Conservation (phyloP, 345 rosid species). For the Murraya paniculata region DNA sequence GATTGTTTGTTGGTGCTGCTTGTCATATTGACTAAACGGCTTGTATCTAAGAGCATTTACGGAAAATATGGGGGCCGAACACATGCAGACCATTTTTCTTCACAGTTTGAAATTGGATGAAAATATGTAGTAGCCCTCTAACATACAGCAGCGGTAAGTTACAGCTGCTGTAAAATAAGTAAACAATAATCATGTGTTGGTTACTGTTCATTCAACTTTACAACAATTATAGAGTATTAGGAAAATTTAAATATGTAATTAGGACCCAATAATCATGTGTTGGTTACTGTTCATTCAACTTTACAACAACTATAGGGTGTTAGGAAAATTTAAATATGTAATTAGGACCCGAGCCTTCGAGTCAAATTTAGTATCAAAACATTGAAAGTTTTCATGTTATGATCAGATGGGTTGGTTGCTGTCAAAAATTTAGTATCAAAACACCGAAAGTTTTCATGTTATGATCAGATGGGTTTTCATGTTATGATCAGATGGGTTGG, state of each 20-base stretch:
- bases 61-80: constrained; percentile 6
- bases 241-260: too few relatives aligned
- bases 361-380: constrained; percentile 4
- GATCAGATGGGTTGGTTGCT: background rate
- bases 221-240: too few relatives aligned
- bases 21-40: background rate
- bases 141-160: too few relatives aligned
- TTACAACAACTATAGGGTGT: too few relatives aligned
- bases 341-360: background rate
- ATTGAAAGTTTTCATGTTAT: background rate
- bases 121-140: too few relatives aligned
- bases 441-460: background rate
- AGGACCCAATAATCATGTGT: too few relatives aligned
- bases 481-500: background rate
- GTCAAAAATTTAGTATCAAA: constrained; percentile 2
- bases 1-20: constrained; percentile 16
- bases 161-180: too few relatives aligned
- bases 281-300: too few relatives aligned
- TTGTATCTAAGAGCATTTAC: background rate
- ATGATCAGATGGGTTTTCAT: background rate
- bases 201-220: too few relatives aligned
- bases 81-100: constrained; percentile 7
- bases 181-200: too few relatives aligned
- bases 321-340: too few relatives aligned
- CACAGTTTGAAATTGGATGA: constrained; percentile 5